Evolutionary conservation across 2,329 filamentous ascomycete genomes (phyloP).

Genomic region (Neofusicoccum laricinum): DNA sequence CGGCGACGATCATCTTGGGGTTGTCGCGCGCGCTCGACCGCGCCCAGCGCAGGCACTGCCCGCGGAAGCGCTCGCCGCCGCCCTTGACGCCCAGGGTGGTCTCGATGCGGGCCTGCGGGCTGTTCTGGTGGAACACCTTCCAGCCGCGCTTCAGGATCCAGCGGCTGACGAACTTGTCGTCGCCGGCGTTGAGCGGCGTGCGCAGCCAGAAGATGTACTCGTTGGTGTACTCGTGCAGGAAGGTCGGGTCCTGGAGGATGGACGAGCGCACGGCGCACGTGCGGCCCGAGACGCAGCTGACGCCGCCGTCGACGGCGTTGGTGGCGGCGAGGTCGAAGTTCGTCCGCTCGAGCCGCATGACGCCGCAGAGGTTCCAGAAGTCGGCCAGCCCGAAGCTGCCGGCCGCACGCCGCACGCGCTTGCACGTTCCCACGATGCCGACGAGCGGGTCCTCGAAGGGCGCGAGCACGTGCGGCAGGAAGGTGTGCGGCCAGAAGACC

Average conservation of each 20-base stretch:
- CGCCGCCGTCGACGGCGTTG: conserved; percentile 30
- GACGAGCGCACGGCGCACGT: conserved; percentile 25
- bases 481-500: conserved; percentile 48
- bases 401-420: conserved; percentile 2
- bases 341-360: conserved; percentile 31
- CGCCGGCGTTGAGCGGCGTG: conserved; percentile 25
- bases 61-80: conserved; percentile 21
- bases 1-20: conserved; percentile 25
- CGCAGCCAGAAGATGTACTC: conserved; percentile 23
- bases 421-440: conserved; percentile 18
- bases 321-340: conserved; percentile 33
- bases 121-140: conserved; percentile 53
- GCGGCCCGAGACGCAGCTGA: conserved; percentile 33
- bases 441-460: conserved; percentile 23
- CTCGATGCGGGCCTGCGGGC: conserved; percentile 45
- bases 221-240: conserved; percentile 23
- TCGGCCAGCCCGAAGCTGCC: background rate
- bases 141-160: conserved; percentile 47
- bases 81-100: conserved; percentile 42
- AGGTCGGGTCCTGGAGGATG: conserved; percentile 24
- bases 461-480: conserved; percentile 45
- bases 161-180: conserved; percentile 51
- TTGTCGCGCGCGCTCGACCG: conserved; percentile 18
- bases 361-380: conserved; percentile 26
- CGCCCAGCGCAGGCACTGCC: conserved; percentile 28